These are phyloP conservation scores for Colletotrichum sp. DNA, from an alignment of 2,329 filamentous ascomycete species.

Conservation along the genomic window DNA sequence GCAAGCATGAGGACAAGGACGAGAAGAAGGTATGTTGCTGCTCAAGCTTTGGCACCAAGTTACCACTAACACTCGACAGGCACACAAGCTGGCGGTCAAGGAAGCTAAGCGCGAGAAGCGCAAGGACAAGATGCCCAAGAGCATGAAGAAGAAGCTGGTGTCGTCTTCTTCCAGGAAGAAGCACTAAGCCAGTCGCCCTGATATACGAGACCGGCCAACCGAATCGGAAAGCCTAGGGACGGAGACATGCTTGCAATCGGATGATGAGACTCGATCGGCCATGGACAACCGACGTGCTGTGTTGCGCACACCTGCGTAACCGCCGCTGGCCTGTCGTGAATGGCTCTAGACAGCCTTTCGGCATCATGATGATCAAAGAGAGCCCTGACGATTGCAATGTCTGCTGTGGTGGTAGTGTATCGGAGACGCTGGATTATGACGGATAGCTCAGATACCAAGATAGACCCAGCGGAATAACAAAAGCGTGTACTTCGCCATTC, in stretches of 20 bases:
- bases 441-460: not conserved
- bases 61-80: slow-evolving; percentile 36
- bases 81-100: slow-evolving; percentile 89
- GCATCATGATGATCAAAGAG: slow-evolving; percentile 64
- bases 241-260: slow-evolving; percentile 38
- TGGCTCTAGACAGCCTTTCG: slow-evolving; percentile 42
- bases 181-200: slow-evolving; percentile 46
- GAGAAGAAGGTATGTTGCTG: slow-evolving; percentile 69
- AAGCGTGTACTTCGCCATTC: not conserved
- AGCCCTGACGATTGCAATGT: slow-evolving; percentile 53
- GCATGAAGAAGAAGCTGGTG: slow-evolving; percentile 89
- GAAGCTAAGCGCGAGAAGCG: slow-evolving; percentile 94
- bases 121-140: slow-evolving; percentile 95
- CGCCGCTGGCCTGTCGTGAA: slow-evolving; percentile 32
- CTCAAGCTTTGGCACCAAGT: rapidly evolving
- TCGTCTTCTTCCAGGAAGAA: slow-evolving; percentile 66
- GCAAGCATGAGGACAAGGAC: slow-evolving; percentile 90
- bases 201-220: not conserved
- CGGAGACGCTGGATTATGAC: not conserved
- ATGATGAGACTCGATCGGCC: slow-evolving; percentile 47
- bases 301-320: slow-evolving; percentile 40
- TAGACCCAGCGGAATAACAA: slow-evolving; percentile 1
- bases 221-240: not conserved
- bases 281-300: slow-evolving; percentile 11
- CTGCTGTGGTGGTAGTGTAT: not conserved